phyloP scores from a whole-genome alignment of 2,329 filamentous ascomycete species.

The Dactylonectria macrodidyma region DNA sequence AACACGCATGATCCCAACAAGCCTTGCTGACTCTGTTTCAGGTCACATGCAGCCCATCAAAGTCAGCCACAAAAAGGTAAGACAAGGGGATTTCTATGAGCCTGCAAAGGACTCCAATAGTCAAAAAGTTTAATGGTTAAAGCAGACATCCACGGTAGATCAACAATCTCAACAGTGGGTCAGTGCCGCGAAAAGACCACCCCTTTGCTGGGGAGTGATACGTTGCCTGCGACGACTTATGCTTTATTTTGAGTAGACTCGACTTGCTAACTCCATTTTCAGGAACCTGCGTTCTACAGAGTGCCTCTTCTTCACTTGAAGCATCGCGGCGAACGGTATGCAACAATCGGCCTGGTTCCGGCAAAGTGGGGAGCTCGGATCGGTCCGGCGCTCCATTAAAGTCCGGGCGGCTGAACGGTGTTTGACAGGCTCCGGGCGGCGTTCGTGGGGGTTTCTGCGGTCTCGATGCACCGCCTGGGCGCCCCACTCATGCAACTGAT shows the following conservation, averaged over 20 bases:
- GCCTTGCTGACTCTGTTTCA: background rate
- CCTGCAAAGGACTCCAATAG: background rate
- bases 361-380: constrained; percentile 82
- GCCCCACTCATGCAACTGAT: constrained; percentile 87
- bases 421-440: constrained; percentile 87
- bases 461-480: constrained; percentile 82
- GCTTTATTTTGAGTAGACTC: too few relatives aligned
- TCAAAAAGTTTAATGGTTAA: too few relatives aligned
- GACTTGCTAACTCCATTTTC: background rate
- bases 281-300: constrained; percentile 59
- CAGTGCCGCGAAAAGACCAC: too few relatives aligned
- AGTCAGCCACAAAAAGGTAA: background rate
- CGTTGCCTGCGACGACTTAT: too few relatives aligned
- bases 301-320: constrained; percentile 84
- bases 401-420: constrained; percentile 78
- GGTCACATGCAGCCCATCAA: background rate
- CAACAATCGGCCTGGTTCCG: constrained; percentile 79
- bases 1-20: background rate
- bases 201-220: too few relatives aligned
- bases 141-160: too few relatives aligned
- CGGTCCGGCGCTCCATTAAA: constrained; percentile 84
- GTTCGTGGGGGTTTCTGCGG: constrained; percentile 85
- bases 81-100: background rate
- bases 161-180: too few relatives aligned
- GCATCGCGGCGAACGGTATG: constrained; percentile 77